Conservation (phyloP, 306 rosid genomes). For the Quercus glauca region DNA sequence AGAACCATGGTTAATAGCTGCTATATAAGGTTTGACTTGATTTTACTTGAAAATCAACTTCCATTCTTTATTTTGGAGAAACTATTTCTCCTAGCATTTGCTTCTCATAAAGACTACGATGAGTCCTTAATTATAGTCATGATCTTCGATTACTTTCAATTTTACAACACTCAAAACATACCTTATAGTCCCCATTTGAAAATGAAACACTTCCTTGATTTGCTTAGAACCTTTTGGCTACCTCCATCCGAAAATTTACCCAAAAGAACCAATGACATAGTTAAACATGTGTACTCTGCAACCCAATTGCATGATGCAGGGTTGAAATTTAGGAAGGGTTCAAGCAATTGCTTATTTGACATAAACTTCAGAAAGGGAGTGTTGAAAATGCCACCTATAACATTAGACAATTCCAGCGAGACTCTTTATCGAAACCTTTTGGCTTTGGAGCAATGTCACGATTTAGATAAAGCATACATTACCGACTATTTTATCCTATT, state of each 20-base stretch:
- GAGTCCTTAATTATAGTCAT: not conserved
- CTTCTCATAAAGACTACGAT: fast-evolving
- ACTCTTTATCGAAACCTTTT: not conserved
- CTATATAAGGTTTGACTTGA: not conserved
- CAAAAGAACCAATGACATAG: fast-evolving
- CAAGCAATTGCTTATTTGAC: not conserved
- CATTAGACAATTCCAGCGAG: not conserved
- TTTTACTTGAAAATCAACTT: not conserved
- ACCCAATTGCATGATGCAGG: not conserved
- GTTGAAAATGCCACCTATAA: not conserved
- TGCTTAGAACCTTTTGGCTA: not conserved
- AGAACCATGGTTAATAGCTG: not conserved
- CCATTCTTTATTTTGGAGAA: not conserved
- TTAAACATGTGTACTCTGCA: not conserved
- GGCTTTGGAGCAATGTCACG: no score
- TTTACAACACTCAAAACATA: not conserved
- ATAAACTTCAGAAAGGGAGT: not conserved
- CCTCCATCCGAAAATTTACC: not conserved
- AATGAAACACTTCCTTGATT: not conserved
- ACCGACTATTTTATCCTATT: no score
- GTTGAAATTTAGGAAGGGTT: not conserved
- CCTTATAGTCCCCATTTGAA: fast-evolving
- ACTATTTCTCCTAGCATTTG: not conserved
- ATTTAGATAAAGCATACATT: no score
- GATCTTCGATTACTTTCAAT: not conserved